Evolutionary conservation across 768 basidiomycete genomes (phyloP), one percentile per base, ranked within the genome.

Genomic region (Boletus coccyginus): DNA sequence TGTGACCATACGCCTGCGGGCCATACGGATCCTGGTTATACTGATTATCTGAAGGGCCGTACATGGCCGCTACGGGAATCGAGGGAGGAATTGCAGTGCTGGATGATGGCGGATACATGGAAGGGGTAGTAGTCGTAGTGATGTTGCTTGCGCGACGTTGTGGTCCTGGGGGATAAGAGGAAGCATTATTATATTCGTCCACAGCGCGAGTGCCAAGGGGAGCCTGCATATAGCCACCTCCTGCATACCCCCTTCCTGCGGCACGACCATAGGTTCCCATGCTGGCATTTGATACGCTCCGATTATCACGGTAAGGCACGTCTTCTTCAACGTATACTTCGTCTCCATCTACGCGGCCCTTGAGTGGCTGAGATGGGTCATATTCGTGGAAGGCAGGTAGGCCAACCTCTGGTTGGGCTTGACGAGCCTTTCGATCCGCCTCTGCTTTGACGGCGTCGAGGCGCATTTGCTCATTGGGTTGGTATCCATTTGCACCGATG

Each of bases 391-490:
- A 90, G 10, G 87, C 80, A 11, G 91, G 90, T 2, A 94, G 69
- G 17, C 92, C 92, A 53, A 75, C 75, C 73, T 91, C 90, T 14
- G 74, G 73, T 41, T 73, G 73, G 10, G 78, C 75, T 59, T 85
- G 85, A 35, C 78, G 78, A 13, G 87, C 87, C 68, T 92, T 93
- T 58, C 92, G 81, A 62, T 94, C 91, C 7, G 82, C 86, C 67
- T 93, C 92, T 10, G 92, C 91, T 66, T 91, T 92, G 62, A 94
- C 84, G 16, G 91, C 91, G 60, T 92, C 90, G 55, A 94, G 73
- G 31, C 89, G 87, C 78, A 91, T 73, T 66, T 82, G 83, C 2
- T 92, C 88, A 10, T 33, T 52, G 40, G 63, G 1, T 3, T 78
- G 75, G 62, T 84, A 80, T 16, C 73, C 72, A 39, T 66, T 62